phyloP scores from a whole-genome alignment of 1,139 yeast genomes.

The Debaryomyces robertsiae region DNA sequence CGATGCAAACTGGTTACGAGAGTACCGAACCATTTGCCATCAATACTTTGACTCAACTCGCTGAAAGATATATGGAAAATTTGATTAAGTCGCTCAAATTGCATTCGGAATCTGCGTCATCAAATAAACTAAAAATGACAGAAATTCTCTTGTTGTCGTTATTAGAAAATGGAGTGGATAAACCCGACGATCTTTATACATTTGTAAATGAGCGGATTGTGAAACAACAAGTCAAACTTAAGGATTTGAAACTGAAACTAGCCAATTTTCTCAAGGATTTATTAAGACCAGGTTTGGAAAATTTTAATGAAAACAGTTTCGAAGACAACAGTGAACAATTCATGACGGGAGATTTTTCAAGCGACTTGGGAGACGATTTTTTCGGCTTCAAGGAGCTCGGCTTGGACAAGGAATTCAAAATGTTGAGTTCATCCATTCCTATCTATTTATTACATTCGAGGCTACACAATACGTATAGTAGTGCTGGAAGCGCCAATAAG shows the following conservation, averaged over 20 bases:
- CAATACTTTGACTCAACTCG: constrained; percentile 78
- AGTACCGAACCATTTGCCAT: constrained; percentile 77
- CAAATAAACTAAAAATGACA: constrained; percentile 42
- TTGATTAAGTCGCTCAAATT: constrained; percentile 70
- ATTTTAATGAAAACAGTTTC: constrained; percentile 74
- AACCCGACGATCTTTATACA: constrained; percentile 73
- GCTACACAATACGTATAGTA: constrained; percentile 54
- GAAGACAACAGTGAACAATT: constrained; percentile 92
- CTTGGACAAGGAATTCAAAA: constrained; percentile 88
- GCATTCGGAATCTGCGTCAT: constrained; percentile 67
- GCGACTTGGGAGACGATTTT: constrained; percentile 92
- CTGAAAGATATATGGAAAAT: constrained; percentile 77
- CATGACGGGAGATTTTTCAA: constrained; percentile 90
- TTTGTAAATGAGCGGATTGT: constrained; percentile 74
- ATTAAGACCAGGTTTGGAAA: constrained; percentile 80
- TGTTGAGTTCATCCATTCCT: constrained; percentile 84
- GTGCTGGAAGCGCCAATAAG: constrained; percentile 45
- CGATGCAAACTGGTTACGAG: constrained; percentile 95
- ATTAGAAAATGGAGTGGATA: constrained; percentile 81
- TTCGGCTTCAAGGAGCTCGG: constrained; percentile 96
- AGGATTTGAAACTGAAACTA: constrained; percentile 67
- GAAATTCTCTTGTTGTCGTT: constrained; percentile 64
- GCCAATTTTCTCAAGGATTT: constrained; percentile 78
- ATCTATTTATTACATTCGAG: constrained; percentile 83
- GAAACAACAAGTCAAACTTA: constrained; percentile 68